Percentiles rank a stretch among this genome's conserved stretches.
Conservation (phyloP, 805 yeast species). For the Scheffersomyces coipomensis region DNA sequence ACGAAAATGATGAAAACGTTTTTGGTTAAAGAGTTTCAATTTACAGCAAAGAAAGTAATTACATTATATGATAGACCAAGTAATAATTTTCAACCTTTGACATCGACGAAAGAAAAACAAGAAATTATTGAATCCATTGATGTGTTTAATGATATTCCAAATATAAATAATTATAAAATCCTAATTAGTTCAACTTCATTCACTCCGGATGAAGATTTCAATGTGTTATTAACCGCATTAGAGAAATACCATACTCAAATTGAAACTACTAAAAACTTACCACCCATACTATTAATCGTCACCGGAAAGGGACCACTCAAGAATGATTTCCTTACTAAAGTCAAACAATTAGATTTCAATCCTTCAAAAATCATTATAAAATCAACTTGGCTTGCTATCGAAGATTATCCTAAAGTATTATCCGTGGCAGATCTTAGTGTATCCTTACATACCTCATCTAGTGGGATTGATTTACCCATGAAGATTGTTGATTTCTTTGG, state of each 20-base stretch:
- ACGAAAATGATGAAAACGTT: slow-evolving; percentile 69
- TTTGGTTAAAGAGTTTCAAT: slow-evolving; percentile 53
- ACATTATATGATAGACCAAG: slow-evolving; percentile 90
- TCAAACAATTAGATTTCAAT: slow-evolving; percentile 43
- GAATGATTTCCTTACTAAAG: slow-evolving; percentile 46
- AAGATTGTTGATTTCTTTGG: slow-evolving; percentile 96
- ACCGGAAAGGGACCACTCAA: slow-evolving; percentile 95
- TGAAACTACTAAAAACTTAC: slow-evolving; percentile 39
- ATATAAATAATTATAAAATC: slow-evolving; percentile 49
- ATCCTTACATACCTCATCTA: slow-evolving; percentile 86
- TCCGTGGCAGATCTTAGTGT: slow-evolving; percentile 83
- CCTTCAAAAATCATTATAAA: slow-evolving; percentile 49
- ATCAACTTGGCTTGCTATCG: slow-evolving; percentile 73
- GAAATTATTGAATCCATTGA: slow-evolving; percentile 24
- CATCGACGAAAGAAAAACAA: slow-evolving; percentile 28
- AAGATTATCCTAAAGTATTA: slow-evolving; percentile 75
- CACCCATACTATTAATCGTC: slow-evolving; percentile 66
- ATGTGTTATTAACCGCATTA: slow-evolving; percentile 66
- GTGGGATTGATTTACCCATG: slow-evolving; percentile 96
- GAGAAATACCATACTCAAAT: slow-evolving; percentile 55
- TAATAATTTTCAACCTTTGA: slow-evolving; percentile 56
- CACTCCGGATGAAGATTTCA: slow-evolving; percentile 92
- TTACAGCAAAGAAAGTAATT: slow-evolving; percentile 44
- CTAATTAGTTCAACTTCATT: slow-evolving; percentile 87
- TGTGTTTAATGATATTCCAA: slow-evolving; percentile 23